These are phyloP conservation scores for Skeletonema marinoi DNA, from an alignment of 108 stramenopile species.

Conservation along the genomic window DNA sequence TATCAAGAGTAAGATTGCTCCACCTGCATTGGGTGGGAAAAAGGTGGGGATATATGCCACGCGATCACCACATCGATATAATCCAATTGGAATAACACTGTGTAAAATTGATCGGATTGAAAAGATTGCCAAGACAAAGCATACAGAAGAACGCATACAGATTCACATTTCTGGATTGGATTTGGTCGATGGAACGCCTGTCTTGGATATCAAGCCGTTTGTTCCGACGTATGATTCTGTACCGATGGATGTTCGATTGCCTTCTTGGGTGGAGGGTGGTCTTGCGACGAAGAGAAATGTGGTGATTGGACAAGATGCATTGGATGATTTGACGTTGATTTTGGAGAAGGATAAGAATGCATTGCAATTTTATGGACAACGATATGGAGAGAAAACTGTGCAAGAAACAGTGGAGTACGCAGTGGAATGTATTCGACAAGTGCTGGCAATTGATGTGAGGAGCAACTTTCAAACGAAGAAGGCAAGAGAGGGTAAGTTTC, in stretches of 20 bases:
- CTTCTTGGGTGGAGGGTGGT: constrained; percentile 76
- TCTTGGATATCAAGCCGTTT: constrained; percentile 93
- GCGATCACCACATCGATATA: constrained; percentile 96
- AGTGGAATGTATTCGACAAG: constrained; percentile 65
- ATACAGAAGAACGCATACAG: constrained; percentile 10
- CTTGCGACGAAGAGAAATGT: constrained; percentile 65
- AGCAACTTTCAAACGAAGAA: constrained; percentile 81
- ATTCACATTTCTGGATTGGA: constrained; percentile 85
- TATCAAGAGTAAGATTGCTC: constrained; percentile 84
- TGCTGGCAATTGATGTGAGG: constrained; percentile 81
- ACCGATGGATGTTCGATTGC: constrained; percentile 40
- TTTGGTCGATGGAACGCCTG: constrained; percentile 94
- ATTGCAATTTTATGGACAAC: constrained; percentile 76
- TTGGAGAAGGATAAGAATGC: constrained; percentile 23
- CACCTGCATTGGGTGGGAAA: constrained; percentile 83
- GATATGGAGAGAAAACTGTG: constrained; percentile 30
- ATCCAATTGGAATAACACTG: constrained; percentile 93
- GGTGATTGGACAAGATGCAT: constrained; percentile 43
- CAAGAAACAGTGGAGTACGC: constrained; percentile 40
- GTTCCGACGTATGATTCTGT: constrained; percentile 88
- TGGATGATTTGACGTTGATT: constrained; percentile 43
- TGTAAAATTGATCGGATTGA: constrained; percentile 77
- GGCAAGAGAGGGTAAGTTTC: constrained; percentile 72
- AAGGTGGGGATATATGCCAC: constrained; percentile 96
- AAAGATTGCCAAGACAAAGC: constrained; percentile 2